Evolutionary conservation across 192 early-diverging fungal genomes (phyloP).

Genomic region (Coemansia sp.): DNA sequence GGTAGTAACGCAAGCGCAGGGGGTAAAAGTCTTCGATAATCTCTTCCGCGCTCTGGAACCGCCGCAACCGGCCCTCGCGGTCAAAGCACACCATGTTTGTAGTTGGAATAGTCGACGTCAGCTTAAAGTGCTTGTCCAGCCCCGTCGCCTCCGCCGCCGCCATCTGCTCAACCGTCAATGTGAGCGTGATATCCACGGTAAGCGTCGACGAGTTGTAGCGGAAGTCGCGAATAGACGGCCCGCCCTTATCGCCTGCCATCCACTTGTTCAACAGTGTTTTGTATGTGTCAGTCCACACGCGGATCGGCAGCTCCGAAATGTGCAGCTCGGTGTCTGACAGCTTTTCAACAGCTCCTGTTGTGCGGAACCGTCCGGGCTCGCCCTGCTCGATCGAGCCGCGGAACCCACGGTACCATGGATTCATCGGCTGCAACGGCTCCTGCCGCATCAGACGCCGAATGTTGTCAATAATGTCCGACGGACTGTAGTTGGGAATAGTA

Average conservation of each 20-base stretch:
- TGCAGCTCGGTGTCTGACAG: constrained; percentile 73
- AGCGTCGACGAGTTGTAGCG: constrained; percentile 56
- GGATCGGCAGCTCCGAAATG: constrained; percentile 88
- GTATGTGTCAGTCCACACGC: constrained; percentile 85
- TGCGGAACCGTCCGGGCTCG: constrained; percentile 61
- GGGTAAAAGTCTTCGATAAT: constrained; percentile 89
- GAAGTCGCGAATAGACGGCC: constrained; percentile 62
- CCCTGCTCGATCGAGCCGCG: constrained; percentile 69
- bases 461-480: constrained; percentile 85
- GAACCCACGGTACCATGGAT: constrained; percentile 95
- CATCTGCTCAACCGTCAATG: constrained; percentile 65
- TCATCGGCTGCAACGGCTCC: constrained; percentile 70
- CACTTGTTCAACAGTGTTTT: constrained; percentile 81
- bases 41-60: constrained; percentile 72
- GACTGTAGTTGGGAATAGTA: constrained; percentile 82
- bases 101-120: constrained; percentile 68
- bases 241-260: constrained; percentile 74
- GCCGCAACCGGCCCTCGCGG: constrained; percentile 76
- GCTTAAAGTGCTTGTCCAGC: constrained; percentile 80
- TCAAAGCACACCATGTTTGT: constrained; percentile 97
- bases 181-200: constrained; percentile 49
- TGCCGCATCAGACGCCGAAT: constrained; percentile 75
- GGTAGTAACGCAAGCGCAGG: constrained; percentile 79
- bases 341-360: constrained; percentile 69
- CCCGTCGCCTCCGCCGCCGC: constrained; percentile 72